Conservation (phyloP, 2,329 filamentous ascomycete genomes). For the Claviceps africana region DNA sequence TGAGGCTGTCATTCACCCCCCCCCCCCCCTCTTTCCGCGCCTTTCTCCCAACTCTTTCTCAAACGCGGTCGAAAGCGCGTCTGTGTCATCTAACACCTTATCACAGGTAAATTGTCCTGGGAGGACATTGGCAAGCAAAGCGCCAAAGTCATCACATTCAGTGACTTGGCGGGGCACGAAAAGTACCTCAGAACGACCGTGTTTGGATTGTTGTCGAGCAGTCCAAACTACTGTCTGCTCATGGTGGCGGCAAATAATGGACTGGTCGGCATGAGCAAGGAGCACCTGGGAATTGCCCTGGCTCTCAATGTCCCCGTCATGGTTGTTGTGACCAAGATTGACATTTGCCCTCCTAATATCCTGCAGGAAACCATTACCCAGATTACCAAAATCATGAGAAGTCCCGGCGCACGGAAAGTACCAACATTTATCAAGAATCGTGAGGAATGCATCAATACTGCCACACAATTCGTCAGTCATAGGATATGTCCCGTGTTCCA, state of each 20-base stretch:
- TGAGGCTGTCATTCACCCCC: not conserved
- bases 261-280: slow-evolving; percentile 93
- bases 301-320: slow-evolving; percentile 94
- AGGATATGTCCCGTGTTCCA: slow-evolving; percentile 96
- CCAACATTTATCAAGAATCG: slow-evolving; percentile 87
- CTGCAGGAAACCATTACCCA: slow-evolving; percentile 86
- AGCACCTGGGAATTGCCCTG: slow-evolving; percentile 87
- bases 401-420: slow-evolving; percentile 84
- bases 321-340: slow-evolving; percentile 96
- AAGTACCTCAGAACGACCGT: slow-evolving; percentile 91
- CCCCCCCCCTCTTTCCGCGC: not conserved
- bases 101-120: slow-evolving; percentile 62
- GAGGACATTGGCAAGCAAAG: slow-evolving; percentile 93
- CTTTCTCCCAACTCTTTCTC: too few species aligned
- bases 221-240: slow-evolving; percentile 90
- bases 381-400: slow-evolving; percentile 84
- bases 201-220: slow-evolving; percentile 85
- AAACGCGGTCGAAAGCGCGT: not conserved
- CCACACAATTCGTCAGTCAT: slow-evolving; percentile 88
- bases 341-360: slow-evolving; percentile 93
- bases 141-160: slow-evolving; percentile 93
- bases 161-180: slow-evolving; percentile 89
- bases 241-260: slow-evolving; percentile 99
- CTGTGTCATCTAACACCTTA: not conserved
- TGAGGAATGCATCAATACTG: slow-evolving; percentile 88